Conservation (phyloP, 306 rosid genomes). For the Cucumis sativus region DNA sequence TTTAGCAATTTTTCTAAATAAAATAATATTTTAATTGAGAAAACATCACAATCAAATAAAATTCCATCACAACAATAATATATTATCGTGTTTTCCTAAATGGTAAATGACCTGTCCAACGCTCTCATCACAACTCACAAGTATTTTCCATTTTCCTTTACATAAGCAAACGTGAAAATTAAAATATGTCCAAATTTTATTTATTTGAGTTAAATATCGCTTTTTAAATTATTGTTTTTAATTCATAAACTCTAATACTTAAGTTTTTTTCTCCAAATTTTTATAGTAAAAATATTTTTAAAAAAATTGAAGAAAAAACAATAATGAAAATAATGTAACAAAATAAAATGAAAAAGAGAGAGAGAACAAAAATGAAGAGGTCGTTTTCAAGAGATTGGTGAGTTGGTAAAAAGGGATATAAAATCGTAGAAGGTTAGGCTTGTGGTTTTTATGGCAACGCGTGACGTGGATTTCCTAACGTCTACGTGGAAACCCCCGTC, state of each 20-base stretch:
- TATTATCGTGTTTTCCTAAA: not conserved
- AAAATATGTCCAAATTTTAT: too few relatives aligned
- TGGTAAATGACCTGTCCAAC: not conserved
- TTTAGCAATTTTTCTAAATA: too few relatives aligned
- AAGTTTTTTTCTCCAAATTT: too few relatives aligned
- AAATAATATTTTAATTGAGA: too few relatives aligned
- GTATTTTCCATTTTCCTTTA: not conserved
- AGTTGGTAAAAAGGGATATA: not conserved
- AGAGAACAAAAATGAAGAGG: not conserved
- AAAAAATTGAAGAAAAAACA: too few relatives aligned
- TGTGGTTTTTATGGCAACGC: not conserved
- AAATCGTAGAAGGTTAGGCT: not conserved
- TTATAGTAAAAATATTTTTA: too few relatives aligned
- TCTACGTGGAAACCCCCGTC: not conserved
- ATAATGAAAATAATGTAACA: too few relatives aligned
- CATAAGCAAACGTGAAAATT: too few relatives aligned
- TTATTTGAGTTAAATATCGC: too few relatives aligned
- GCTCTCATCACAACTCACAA: not conserved
- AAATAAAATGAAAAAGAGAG: not conserved
- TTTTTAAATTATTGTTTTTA: too few relatives aligned
- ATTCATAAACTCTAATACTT: too few relatives aligned
- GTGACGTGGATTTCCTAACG: not conserved
- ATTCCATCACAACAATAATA: not conserved
- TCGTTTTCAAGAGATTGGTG: not conserved
- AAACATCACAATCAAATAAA: too few relatives aligned